These are phyloP conservation scores for Pilatotrama ljubarskyi DNA, from an alignment of 768 basidiomycete species.

Conservation along the genomic window DNA sequence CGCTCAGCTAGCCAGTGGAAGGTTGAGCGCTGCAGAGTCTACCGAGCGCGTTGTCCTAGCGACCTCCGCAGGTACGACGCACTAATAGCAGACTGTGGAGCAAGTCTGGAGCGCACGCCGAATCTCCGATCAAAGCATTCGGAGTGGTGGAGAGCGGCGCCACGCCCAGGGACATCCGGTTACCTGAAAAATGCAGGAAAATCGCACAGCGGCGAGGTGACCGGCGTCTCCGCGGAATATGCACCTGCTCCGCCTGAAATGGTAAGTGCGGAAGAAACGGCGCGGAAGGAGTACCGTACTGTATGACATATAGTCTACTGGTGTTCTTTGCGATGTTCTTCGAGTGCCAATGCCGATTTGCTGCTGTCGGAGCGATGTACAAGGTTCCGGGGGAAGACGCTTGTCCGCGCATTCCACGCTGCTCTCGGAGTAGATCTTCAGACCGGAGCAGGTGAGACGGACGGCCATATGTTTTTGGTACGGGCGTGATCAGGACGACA, in stretches of 20 bases:
- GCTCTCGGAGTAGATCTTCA: neutral
- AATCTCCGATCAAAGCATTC: conserved; percentile 1
- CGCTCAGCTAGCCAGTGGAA: neutral
- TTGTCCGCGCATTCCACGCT: neutral
- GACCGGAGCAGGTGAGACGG: conserved; percentile 5
- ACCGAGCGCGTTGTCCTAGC: conserved; percentile 11
- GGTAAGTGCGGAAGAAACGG: neutral
- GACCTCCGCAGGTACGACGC: conserved; percentile 10
- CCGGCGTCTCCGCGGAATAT: neutral
- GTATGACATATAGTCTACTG: neutral
- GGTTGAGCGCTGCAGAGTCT: neutral
- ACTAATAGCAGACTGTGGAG: neutral
- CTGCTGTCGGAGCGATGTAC: neutral
- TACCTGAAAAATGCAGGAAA: neutral
- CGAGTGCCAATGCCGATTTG: neutral
- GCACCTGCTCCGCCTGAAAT: neutral
- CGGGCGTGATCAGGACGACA: conserved; percentile 3
- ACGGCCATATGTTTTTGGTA: conserved; percentile 2
- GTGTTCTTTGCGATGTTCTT: neutral
- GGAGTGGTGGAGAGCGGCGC: neutral
- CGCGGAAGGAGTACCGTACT: neutral
- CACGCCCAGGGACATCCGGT: neutral
- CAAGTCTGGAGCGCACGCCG: neutral
- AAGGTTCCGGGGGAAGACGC: neutral
- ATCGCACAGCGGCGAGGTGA: neutral